A percentile compares a stretch with the other conserved stretches of the same genome.
These are phyloP conservation scores for Acanthamoeba royreba DNA, from an alignment of 208 protist species.

Conservation along the genomic window DNA sequence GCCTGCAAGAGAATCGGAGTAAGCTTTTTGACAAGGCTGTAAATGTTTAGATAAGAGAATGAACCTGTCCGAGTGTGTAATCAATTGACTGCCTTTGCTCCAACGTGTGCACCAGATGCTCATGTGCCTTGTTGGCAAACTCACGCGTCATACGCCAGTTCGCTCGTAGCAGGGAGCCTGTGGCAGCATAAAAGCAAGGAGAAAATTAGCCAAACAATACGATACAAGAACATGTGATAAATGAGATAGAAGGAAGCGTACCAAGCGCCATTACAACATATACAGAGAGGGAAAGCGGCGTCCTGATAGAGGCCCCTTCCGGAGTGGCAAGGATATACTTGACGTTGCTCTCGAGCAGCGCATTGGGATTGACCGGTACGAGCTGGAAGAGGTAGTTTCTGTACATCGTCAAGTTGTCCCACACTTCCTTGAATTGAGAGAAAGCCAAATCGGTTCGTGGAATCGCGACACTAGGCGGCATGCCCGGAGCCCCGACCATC, in stretches of 20 bases:
- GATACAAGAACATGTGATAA: not conserved
- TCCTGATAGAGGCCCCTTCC: not conserved
- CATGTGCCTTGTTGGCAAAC: not conserved
- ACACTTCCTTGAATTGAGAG: not conserved
- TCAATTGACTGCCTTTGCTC: not conserved
- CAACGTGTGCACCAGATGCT: not conserved
- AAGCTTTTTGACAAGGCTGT: not conserved
- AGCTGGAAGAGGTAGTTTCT: not conserved
- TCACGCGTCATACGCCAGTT: not conserved
- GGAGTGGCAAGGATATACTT: not conserved
- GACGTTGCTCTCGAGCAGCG: not conserved
- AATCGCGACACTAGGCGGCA: not conserved
- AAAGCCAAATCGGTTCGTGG: not conserved
- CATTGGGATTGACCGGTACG: not conserved
- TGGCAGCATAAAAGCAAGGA: not conserved
- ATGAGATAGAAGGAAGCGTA: not conserved
- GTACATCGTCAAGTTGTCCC: not conserved
- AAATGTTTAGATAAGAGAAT: not conserved
- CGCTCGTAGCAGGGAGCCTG: not conserved
- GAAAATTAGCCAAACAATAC: conserved; percentile 18
- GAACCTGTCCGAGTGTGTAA: not conserved
- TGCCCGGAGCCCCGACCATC: not conserved
- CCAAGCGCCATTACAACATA: not conserved
- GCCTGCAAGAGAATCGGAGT: not conserved
- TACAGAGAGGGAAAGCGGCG: not conserved